Evolutionary conservation across 352 stramenopile genomes (phyloP), one percentile per base, ranked within the genome.

Genomic region (Globisporangium echinulatum): DNA sequence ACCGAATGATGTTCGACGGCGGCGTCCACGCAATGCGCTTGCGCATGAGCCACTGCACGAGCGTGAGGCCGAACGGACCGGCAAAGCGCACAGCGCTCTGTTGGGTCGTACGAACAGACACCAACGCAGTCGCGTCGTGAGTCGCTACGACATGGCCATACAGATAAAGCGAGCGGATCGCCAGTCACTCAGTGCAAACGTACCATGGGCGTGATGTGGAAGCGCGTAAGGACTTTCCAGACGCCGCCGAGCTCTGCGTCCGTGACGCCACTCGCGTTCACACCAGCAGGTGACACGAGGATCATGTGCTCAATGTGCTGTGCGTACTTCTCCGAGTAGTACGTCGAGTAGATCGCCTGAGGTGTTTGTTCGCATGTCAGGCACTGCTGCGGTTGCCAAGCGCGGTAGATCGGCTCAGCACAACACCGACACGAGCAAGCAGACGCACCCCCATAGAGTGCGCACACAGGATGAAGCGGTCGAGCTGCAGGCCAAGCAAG

Each of bases 361-460:
- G 13, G 7, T 25, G 19, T 25, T 25, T 25, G 19, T 25, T 25
- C 19, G 19, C 19, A 25, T 25, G 19, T 25, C 19, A 25, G 19
- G 19, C 19, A 25, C 1, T 25, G 19, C 19, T 25, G 19, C 19
- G 19, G 19, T 25, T 25, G 19, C 19, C 19, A 25, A 25, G 19
- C 19, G 19, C 19, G 19, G 1, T 25, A 2, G 19, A 25, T 25
- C 19, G 19, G 19, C 19, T 1, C 19, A 25, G 19, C 19, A 25
- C 19, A 1, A 25, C 19, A 25, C 19, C 19, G 19, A 25, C 40
- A 40, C n/a, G 17, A 15, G 5, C 40, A 25, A 7, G 1, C 2
- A 37, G 47, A 69, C 72, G 61, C 78, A 92, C 82, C 50, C 83
- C 83, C 83, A 93, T 93, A 0, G 83, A 93, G 46, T 93, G 83